These are phyloP conservation scores for Xylaria polymorpha DNA, from an alignment of 2,329 filamentous ascomycete genomes.

Conservation along the genomic window DNA sequence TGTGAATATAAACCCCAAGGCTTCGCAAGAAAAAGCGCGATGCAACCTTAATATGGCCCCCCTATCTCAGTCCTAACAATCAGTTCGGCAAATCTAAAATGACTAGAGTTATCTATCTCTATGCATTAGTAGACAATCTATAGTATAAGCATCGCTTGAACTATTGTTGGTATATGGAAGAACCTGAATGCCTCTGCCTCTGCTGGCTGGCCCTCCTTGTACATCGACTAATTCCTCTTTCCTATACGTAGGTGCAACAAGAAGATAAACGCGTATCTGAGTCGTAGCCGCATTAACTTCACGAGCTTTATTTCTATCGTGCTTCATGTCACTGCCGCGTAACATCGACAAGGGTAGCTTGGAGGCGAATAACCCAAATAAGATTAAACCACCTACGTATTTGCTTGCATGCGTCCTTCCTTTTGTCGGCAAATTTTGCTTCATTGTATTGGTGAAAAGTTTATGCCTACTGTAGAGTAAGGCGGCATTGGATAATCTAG, in stretches of 20 bases:
- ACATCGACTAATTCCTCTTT: neutral
- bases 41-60: neutral
- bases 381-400: neutral
- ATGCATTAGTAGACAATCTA: neutral
- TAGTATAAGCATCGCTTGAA: neutral
- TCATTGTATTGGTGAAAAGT: constrained; percentile 4
- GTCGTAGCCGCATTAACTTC: neutral
- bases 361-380: neutral
- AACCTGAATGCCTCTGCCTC: no score
- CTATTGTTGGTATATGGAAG: neutral
- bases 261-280: neutral
- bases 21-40: neutral
- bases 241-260: neutral
- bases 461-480: neutral
- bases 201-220: neutral
- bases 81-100: neutral
- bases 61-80: neutral
- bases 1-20: neutral
- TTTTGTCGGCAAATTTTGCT: constrained; percentile 22
- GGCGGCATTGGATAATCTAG: constrained; percentile 13
- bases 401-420: neutral
- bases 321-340: neutral
- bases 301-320: neutral
- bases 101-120: neutral
- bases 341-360: neutral